Evolutionary conservation across 2,329 filamentous ascomycete genomes (phyloP).

Genomic region (Diaporthe aspalathi): DNA sequence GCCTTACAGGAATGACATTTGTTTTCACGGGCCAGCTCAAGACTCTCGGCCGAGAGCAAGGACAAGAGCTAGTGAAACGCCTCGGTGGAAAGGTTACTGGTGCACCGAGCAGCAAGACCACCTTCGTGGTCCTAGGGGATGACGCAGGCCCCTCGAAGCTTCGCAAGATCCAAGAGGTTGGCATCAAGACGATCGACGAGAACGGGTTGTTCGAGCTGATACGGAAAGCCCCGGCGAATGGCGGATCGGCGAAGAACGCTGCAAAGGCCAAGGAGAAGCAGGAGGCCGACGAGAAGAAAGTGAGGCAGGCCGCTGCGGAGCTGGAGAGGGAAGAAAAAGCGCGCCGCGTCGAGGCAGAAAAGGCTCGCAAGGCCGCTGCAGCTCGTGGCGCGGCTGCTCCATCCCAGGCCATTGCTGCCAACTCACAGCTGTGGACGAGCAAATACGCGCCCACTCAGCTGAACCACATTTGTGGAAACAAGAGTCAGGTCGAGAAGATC

Average conservation of each 20-base stretch:
- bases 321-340: conserved; percentile 85
- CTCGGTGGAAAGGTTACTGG: conserved; percentile 92
- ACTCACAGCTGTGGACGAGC: conserved; percentile 86
- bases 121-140: conserved; percentile 88
- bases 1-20: conserved; percentile 88
- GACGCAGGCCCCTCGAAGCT: conserved; percentile 96
- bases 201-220: conserved; percentile 92
- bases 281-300: conserved; percentile 84
- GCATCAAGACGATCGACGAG: conserved; percentile 93
- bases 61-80: conserved; percentile 85
- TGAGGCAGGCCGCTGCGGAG: conserved; percentile 81
- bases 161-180: conserved; percentile 81
- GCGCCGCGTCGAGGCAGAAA: conserved; percentile 63
- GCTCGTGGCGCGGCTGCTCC: conserved; percentile 55
- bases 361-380: conserved; percentile 63
- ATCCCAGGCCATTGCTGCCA: conserved; percentile 51
- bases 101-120: conserved; percentile 91
- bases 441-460: conserved; percentile 92
- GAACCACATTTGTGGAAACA: conserved; percentile 95
- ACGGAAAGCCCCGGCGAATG: conserved; percentile 81
- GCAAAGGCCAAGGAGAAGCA: conserved; percentile 88
- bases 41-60: conserved; percentile 85
- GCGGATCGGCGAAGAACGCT: conserved; percentile 88
- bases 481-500: conserved; percentile 87
- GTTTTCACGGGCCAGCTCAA: conserved; percentile 94